A percentile compares a stretch with the other conserved stretches of the same genome.
Conservation (phyloP, 768 basidiomycete species). For the Mycena chlorophos region DNA sequence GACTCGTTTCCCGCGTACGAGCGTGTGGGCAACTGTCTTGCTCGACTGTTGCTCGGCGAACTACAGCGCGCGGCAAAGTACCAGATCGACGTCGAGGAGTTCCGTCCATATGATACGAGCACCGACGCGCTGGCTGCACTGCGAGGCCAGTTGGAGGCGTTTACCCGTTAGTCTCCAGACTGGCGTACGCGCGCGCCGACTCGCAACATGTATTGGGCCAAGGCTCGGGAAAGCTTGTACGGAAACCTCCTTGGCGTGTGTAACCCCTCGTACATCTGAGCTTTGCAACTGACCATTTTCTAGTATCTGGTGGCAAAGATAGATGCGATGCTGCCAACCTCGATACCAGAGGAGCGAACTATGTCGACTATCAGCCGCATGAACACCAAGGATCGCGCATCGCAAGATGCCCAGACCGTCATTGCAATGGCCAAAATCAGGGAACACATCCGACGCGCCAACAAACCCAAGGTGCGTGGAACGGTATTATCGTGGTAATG, state of each 20-base stretch:
- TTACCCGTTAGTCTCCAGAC: neutral
- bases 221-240: neutral
- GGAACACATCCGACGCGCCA: neutral
- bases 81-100: neutral
- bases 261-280: neutral
- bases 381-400: neutral
- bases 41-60: neutral
- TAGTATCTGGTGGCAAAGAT: neutral
- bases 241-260: neutral
- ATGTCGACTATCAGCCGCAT: neutral
- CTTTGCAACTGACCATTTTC: neutral
- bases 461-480: neutral
- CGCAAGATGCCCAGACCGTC: neutral
- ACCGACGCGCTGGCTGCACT: neutral
- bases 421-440: slow-evolving; percentile 1
- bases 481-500: neutral
- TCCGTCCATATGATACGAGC: neutral
- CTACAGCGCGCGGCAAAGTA: neutral
- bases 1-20: slow-evolving; percentile 1
- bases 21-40: neutral
- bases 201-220: neutral
- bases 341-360: slow-evolving; percentile 1
- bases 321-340: neutral
- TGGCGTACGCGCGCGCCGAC: neutral
- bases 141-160: neutral